Evolutionary conservation across 306 rosid species (phyloP).

Genomic region (Citrullus colocynthis): DNA sequence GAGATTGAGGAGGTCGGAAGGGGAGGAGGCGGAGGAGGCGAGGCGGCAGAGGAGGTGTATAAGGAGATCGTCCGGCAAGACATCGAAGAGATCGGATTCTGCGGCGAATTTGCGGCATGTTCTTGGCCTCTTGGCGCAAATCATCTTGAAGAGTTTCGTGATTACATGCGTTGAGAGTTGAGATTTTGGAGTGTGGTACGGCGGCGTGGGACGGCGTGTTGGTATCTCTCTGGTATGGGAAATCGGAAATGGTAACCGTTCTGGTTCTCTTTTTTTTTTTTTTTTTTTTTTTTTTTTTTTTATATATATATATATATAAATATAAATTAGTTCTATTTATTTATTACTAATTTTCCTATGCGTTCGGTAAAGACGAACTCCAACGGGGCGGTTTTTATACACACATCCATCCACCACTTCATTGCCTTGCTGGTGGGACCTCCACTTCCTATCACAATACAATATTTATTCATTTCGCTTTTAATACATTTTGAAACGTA

Average conservation of each 20-base stretch:
- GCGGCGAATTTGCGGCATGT: background rate
- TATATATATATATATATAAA: too few species aligned
- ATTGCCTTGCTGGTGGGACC: background rate
- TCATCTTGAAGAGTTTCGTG: background rate
- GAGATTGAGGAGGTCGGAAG: background rate
- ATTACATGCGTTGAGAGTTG: background rate
- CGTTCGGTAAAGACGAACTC: slow-evolving; percentile 4
- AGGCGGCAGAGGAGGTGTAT: background rate
- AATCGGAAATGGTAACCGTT: slow-evolving; percentile 4
- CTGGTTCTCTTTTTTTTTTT: background rate
- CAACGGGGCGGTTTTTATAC: background rate
- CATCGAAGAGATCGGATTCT: background rate
- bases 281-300: background rate
- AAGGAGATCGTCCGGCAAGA: slow-evolving; percentile 3
- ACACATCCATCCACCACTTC: background rate
- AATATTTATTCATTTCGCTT: background rate
- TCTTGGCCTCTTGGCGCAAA: background rate
- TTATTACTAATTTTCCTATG: background rate
- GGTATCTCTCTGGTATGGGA: background rate
- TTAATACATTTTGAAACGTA: background rate
- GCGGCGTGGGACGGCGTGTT: background rate
- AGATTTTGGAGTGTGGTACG: background rate
- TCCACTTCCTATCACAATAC: background rate
- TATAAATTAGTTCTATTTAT: background rate
- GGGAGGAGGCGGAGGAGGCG: background rate